A percentile compares a stretch with the other conserved stretches of the same genome.
These are phyloP conservation scores for Leishmania aethiopica DNA, from an alignment of 208 protist species.

Conservation along the genomic window DNA sequence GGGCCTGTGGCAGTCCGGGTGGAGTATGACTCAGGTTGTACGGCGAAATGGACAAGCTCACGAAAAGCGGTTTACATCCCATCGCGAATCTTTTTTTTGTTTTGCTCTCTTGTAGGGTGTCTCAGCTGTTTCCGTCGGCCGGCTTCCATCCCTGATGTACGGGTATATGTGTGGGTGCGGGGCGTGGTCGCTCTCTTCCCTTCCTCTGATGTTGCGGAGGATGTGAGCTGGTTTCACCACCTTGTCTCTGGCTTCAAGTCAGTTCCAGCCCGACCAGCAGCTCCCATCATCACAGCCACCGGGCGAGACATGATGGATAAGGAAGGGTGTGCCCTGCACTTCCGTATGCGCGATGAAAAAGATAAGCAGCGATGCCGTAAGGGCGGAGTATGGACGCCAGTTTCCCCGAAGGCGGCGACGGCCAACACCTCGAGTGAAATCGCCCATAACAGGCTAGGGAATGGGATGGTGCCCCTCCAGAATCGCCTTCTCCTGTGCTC, in stretches of 20 bases:
- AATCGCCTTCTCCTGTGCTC: neutral
- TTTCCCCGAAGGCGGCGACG: too few relatives aligned
- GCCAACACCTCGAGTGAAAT: neutral
- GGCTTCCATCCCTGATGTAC: neutral
- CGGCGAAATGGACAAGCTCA: neutral
- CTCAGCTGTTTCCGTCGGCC: neutral
- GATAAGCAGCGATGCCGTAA: neutral
- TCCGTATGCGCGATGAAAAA: neutral
- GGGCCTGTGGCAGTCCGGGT: neutral
- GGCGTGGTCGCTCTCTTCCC: neutral
- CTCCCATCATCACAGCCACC: too few relatives aligned
- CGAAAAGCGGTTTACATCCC: too few relatives aligned
- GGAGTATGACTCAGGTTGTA: neutral
- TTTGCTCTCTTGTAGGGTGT: neutral
- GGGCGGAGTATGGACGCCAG: too few relatives aligned
- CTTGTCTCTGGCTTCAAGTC: too few relatives aligned
- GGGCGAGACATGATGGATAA: too few relatives aligned
- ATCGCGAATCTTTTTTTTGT: too few relatives aligned
- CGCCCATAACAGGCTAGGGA: neutral
- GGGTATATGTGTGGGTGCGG: neutral
- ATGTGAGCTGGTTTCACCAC: too few relatives aligned
- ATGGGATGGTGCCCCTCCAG: neutral
- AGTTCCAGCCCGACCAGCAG: neutral
- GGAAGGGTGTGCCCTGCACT: neutral
- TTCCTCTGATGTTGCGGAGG: neutral